Conservation (phyloP, 805 yeast species). For the Wickerhamomyces queroliae region DNA sequence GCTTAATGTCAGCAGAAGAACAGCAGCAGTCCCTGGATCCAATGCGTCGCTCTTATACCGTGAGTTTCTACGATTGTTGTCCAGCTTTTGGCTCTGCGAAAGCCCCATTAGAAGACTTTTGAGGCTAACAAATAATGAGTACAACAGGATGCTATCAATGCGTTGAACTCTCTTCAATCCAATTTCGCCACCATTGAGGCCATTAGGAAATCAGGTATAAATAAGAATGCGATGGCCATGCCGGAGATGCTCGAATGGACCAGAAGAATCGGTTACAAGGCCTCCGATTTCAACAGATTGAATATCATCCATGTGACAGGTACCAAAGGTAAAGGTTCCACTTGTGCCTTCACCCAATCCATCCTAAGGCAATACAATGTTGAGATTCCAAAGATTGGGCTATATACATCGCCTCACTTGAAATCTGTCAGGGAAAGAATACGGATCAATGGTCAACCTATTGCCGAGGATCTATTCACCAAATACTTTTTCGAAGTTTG, state of each 20-base stretch:
- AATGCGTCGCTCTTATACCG: constrained; percentile 1
- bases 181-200: constrained; percentile 89
- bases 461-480: constrained; percentile 74
- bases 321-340: constrained; percentile 97
- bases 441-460: constrained; percentile 80
- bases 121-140: constrained; percentile 18
- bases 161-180: constrained; percentile 83
- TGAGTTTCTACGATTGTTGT: no score
- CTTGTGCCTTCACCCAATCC: constrained; percentile 89
- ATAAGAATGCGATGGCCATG: constrained; percentile 61
- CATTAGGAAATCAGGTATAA: constrained; percentile 56
- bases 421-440: constrained; percentile 90
- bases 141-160: constrained; percentile 67
- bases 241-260: constrained; percentile 86
- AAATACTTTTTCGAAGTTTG: constrained; percentile 92
- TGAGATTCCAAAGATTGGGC: constrained; percentile 62
- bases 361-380: constrained; percentile 58
- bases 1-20: not conserved
- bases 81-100: no score
- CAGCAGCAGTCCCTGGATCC: not conserved
- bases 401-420: constrained; percentile 96
- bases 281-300: constrained; percentile 62
- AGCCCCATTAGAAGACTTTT: no score
- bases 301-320: constrained; percentile 93
- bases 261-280: constrained; percentile 59